Evolutionary conservation across 1,139 yeast genomes (phyloP).

Genomic region (Zygoascus meyerae): DNA sequence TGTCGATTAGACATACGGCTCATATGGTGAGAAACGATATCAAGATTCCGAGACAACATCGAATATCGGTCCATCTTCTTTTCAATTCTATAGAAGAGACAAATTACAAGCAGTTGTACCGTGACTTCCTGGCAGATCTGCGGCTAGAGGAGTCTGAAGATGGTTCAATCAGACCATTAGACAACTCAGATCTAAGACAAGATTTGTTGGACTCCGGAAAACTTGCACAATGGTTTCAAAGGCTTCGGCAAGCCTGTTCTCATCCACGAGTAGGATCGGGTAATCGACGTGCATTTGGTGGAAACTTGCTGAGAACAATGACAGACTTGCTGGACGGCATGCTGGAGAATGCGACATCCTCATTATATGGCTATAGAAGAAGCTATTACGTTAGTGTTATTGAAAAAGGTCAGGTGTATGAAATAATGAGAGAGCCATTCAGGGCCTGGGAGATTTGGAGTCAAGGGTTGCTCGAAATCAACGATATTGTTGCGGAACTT

Average conservation of each 20-base stretch:
- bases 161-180: constrained; percentile 1
- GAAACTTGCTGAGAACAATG: constrained; percentile 42
- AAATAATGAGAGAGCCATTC: constrained; percentile 46
- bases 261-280: constrained; percentile 65
- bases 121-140: constrained; percentile 56
- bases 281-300: constrained; percentile 31
- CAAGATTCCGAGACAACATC: constrained; percentile 65
- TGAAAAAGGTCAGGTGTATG: constrained; percentile 60
- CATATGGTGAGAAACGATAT: constrained; percentile 76
- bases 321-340: constrained; percentile 61
- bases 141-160: constrained; percentile 48
- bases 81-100: constrained; percentile 80
- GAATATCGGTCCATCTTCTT: constrained; percentile 63
- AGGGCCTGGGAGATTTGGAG: constrained; percentile 45
- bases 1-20: constrained; percentile 77
- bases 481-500: constrained; percentile 29
- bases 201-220: constrained; percentile 18
- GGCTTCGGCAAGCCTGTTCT: constrained; percentile 73
- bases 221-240: constrained; percentile 50
- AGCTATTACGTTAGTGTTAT: constrained; percentile 40
- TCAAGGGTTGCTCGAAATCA: constrained; percentile 37
- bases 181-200: neutral
- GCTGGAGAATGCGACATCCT: constrained; percentile 49
- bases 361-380: constrained; percentile 46
- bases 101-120: constrained; percentile 61